Evolutionary conservation across 345 rosid genomes (phyloP).

Genomic region (Gossypium thurberi): DNA sequence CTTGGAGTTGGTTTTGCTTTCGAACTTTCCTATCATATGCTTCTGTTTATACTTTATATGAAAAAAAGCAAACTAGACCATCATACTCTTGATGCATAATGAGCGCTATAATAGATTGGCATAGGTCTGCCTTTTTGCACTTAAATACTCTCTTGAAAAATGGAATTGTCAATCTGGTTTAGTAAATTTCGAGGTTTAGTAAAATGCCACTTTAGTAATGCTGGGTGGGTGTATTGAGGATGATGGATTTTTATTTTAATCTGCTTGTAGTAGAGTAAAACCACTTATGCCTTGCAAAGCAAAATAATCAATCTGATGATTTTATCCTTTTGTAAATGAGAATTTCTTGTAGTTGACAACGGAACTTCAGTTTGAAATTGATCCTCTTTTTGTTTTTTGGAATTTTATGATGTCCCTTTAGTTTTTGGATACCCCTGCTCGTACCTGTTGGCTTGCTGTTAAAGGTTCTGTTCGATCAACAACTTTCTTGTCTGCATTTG

Average conservation of each 20-base stretch:
- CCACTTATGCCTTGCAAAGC: background rate
- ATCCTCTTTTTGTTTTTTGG: background rate
- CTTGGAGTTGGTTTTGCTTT: background rate
- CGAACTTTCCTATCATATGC: background rate
- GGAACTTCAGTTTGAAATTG: conserved; percentile 8
- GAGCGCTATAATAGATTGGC: background rate
- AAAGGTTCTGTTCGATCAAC: conserved; percentile 91
- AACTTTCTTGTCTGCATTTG: conserved; percentile 91
- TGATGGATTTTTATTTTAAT: background rate
- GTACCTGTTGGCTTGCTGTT: conserved; percentile 77
- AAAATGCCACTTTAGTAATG: background rate
- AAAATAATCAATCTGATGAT: background rate
- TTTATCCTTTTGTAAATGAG: background rate
- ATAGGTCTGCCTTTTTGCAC: background rate
- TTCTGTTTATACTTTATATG: background rate
- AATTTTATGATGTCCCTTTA: conserved; percentile 27
- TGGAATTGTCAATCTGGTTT: background rate
- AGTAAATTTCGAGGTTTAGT: background rate
- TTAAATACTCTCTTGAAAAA: background rate
- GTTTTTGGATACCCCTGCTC: conserved; percentile 90
- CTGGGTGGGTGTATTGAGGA: background rate
- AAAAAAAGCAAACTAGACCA: background rate
- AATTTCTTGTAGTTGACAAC: background rate
- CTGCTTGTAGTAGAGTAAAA: background rate
- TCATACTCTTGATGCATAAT: background rate